Percentiles rank a stretch among this genome's conserved stretches.
Evolutionary conservation across 345 rosid genomes (phyloP).

Genomic region (Brassica juncea): DNA sequence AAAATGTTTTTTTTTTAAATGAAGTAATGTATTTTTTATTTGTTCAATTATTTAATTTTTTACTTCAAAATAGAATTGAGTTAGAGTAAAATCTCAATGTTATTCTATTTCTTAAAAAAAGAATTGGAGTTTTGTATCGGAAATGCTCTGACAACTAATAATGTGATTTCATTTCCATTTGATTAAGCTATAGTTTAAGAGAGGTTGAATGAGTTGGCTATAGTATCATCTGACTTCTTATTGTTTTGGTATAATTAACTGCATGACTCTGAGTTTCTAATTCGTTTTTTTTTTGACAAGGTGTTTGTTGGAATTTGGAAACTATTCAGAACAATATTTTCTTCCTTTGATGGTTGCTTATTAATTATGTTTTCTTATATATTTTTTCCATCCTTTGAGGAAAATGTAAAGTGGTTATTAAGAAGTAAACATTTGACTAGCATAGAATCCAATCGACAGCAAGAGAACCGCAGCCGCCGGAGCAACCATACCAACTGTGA

Average conservation of each 20-base stretch:
- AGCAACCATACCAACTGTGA: constrained; percentile 30
- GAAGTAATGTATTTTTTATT: too few relatives aligned
- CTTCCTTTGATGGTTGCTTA: neutral
- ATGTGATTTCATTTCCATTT: too few relatives aligned
- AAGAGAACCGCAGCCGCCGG: constrained; percentile 28
- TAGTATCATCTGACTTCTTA: too few relatives aligned
- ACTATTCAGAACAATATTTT: neutral
- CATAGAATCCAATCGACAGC: constrained; percentile 37
- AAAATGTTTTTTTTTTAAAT: too few relatives aligned
- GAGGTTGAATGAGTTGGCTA: neutral
- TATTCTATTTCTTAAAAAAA: too few relatives aligned
- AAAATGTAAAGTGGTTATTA: neutral
- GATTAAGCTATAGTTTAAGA: neutral
- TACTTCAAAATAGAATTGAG: too few relatives aligned
- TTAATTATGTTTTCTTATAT: neutral
- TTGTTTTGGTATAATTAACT: neutral
- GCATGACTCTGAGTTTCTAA: neutral
- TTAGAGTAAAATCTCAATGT: too few relatives aligned
- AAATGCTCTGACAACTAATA: too few relatives aligned
- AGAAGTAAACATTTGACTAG: constrained; percentile 28
- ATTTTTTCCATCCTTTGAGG: neutral
- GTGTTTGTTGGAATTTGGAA: neutral
- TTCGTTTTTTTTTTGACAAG: neutral
- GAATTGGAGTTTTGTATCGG: too few relatives aligned
- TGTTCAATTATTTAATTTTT: too few relatives aligned